phyloP scores from a whole-genome alignment of 2,329 filamentous ascomycete genomes.

The Verticillium dahliae region DNA sequence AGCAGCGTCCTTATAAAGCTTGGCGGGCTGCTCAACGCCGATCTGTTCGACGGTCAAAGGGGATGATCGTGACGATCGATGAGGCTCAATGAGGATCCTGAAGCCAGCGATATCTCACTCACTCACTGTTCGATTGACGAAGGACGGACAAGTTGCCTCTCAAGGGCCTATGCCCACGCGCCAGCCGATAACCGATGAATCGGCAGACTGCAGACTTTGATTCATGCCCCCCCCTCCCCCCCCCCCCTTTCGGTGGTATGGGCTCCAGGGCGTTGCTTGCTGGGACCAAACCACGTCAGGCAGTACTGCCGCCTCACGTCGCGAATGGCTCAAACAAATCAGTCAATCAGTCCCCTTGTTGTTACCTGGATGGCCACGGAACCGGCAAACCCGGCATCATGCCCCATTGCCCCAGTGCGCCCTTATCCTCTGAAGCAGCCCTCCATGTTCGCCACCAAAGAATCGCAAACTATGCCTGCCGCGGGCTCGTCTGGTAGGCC shows the following conservation, averaged over 20 bases:
- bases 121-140: neutral
- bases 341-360: neutral
- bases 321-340: neutral
- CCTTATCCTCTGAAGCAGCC: neutral
- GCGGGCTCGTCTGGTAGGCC: neutral
- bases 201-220: neutral
- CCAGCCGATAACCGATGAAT: no score
- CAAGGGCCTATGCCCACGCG: no score
- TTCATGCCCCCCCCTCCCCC: neutral
- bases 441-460: neutral
- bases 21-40: conserved; percentile 1
- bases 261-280: neutral
- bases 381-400: neutral
- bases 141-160: no score
- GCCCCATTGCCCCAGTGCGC: neutral
- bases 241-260: neutral
- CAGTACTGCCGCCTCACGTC: neutral
- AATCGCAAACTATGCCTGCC: neutral
- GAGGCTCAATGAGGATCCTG: neutral
- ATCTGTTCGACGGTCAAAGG: neutral
- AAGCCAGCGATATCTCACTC: neutral
- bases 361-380: neutral
- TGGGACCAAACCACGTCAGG: neutral
- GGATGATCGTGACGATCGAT: conserved; percentile 2
- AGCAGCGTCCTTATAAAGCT: conserved; percentile 1